Conservation (phyloP, 1,284 basidiomycete genomes). For the Pseudozyma pruni region DNA sequence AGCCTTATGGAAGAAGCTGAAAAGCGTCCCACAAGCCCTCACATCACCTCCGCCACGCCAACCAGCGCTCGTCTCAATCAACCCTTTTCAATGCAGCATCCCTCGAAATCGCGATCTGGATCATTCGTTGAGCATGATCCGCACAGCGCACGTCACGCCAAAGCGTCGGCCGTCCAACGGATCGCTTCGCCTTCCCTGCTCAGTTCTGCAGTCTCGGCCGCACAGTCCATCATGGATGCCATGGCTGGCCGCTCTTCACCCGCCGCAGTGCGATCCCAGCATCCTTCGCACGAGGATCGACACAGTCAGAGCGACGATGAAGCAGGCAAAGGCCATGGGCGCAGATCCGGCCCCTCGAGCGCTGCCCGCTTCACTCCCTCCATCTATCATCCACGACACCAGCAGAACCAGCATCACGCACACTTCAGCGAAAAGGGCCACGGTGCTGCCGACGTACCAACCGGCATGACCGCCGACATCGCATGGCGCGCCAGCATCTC, state of each 20-base stretch:
- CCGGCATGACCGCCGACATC: constrained; percentile 21
- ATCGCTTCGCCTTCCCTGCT: constrained; percentile 34
- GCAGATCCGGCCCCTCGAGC: constrained; percentile 28
- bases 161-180: constrained; percentile 21
- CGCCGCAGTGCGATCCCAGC: constrained; percentile 17
- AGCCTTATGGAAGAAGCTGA: constrained; percentile 40
- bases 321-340: constrained; percentile 55
- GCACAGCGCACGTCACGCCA: constrained; percentile 13
- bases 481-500: constrained; percentile 36
- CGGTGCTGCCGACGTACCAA: constrained; percentile 16
- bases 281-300: constrained; percentile 13
- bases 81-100: constrained; percentile 15
- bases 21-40: constrained; percentile 54
- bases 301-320: constrained; percentile 54
- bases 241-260: constrained; percentile 54
- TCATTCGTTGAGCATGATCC: constrained; percentile 34
- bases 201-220: constrained; percentile 49
- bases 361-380: constrained; percentile 49
- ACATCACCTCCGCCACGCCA: constrained; percentile 51
- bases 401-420: constrained; percentile 14
- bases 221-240: constrained; percentile 57
- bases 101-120: constrained; percentile 18
- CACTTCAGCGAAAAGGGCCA: constrained; percentile 17
- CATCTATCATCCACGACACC: constrained; percentile 20
- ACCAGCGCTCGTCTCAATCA: constrained; percentile 42